Percentiles rank a stretch among this genome's conserved stretches.
These are phyloP conservation scores for Hamamelis virginiana DNA, from an alignment of 164 flowering plant species.

Conservation along the genomic window DNA sequence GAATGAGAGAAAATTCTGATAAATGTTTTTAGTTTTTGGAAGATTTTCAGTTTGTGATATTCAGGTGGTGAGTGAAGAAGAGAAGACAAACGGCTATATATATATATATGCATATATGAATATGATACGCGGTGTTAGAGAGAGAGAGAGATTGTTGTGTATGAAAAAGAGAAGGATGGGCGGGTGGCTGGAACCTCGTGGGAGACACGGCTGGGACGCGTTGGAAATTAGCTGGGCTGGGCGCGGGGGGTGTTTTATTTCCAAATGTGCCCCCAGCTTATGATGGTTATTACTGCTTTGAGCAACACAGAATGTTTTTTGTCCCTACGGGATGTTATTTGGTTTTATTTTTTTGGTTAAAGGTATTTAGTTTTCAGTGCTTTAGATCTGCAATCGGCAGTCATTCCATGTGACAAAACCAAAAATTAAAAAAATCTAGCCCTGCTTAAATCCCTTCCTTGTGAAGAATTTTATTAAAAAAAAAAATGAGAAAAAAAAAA, in stretches of 20 bases:
- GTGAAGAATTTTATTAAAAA: too few species aligned
- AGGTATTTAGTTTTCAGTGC: too few species aligned
- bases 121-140: slow-evolving; percentile 2
- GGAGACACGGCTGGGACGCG: slow-evolving; percentile 26
- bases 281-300: not conserved
- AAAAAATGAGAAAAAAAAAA: too few species aligned
- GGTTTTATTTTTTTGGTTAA: too few species aligned
- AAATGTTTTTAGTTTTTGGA: too few species aligned
- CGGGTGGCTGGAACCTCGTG: slow-evolving; percentile 10
- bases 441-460: too few species aligned
- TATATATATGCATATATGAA: too few species aligned
- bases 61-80: not conserved
- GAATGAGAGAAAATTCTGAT: too few species aligned
- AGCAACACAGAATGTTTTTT: not conserved
- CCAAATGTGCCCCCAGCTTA: slow-evolving; percentile 12
- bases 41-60: not conserved
- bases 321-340: not conserved
- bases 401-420: too few species aligned
- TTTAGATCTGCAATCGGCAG: too few species aligned
- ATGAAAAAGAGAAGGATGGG: not conserved
- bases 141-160: not conserved
- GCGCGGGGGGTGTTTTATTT: slow-evolving; percentile 5
- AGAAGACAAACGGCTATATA: not conserved
- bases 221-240: slow-evolving; percentile 5
- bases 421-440: too few species aligned